Evolutionary conservation across 805 yeast genomes (phyloP), one percentile per base, ranked within the genome.

Genomic region (Middelhovenomyces tepae): DNA sequence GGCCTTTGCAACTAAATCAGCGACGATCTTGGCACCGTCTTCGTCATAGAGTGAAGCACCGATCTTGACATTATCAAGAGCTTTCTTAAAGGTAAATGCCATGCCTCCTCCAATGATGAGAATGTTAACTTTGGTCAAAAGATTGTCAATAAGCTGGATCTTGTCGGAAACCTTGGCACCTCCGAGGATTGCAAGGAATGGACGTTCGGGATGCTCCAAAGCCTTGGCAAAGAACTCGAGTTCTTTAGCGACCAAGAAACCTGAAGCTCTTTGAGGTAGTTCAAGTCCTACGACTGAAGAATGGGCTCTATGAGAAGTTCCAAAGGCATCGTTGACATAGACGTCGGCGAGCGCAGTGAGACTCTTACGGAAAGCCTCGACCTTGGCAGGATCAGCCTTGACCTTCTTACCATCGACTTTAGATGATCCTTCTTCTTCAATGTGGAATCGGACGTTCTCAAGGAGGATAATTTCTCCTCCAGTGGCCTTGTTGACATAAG

Each of bases 301-400:
- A 73, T 91, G 98, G 45, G 98, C 98, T 74, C 98, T 85, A 81
- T 91, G 99, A 38, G 97, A 96, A 45, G 98, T 91, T 64, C 98
- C 98, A 57, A 91, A 91, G 39, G 96, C 97, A 63, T 91, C 99
- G 69, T 91, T 62, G 62, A 91, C 76, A 73, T 91, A 91, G 46
- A 91, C 94, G 56, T 91, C 99, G 49, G 96, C 97, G 56, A 91
- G 73, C 37, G 86, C 67, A 53, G 95, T 82, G 67, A 91, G 77
- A 59, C 82, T 77, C 55, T 75, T 57, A 76, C 98, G 84, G 82
- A 91, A 91, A 51, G 67, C 73, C 57, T 69, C 78, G 50, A 91
- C 96, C 47, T 64, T 82, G 54, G 73, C 94, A 44, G 77, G 69
- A 48, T 82, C 75, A 44, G 97, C 95, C 79, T 91, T 93, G 56